phyloP scores from a whole-genome alignment of 1,284 basidiomycete species.

The Inonotus hispidus region DNA sequence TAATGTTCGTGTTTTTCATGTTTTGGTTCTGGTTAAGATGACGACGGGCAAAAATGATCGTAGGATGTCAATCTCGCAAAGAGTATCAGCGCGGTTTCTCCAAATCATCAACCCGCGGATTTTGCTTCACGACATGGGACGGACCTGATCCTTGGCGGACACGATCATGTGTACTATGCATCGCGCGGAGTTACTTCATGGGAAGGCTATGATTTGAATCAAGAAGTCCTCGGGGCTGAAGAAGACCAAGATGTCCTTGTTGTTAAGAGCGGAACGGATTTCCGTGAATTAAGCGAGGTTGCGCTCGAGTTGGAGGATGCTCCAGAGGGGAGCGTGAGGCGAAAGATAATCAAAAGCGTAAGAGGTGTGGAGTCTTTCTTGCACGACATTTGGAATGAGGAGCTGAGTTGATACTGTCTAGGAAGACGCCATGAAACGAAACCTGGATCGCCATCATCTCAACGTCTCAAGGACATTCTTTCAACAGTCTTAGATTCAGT shows the following conservation, averaged over 20 bases:
- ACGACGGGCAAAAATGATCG: slow-evolving; percentile 24
- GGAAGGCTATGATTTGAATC: slow-evolving; percentile 61
- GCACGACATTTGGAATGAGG: neutral
- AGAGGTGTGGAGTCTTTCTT: slow-evolving; percentile 39
- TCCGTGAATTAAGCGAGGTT: slow-evolving; percentile 80
- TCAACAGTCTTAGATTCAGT: slow-evolving; percentile 68
- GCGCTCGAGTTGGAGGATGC: slow-evolving; percentile 58
- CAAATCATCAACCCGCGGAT: slow-evolving; percentile 43
- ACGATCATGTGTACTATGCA: slow-evolving; percentile 86
- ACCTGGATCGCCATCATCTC: slow-evolving; percentile 57
- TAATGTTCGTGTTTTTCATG: slow-evolving; percentile 23
- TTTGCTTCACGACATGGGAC: slow-evolving; percentile 65
- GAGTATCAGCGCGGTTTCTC: slow-evolving; percentile 54
- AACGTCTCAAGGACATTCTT: slow-evolving; percentile 55
- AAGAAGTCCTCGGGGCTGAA: slow-evolving; percentile 64
- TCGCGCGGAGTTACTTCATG: slow-evolving; percentile 71
- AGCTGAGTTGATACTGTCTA: slow-evolving; percentile 16
- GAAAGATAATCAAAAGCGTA: slow-evolving; percentile 59
- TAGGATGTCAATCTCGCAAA: slow-evolving; percentile 69
- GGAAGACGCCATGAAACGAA: slow-evolving; percentile 63
- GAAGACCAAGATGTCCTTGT: slow-evolving; percentile 67
- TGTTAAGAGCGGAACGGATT: slow-evolving; percentile 89
- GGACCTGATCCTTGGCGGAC: slow-evolving; percentile 84
- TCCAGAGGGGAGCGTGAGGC: slow-evolving; percentile 59
- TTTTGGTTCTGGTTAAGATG: slow-evolving; percentile 38